Evolutionary conservation across 345 rosid genomes (phyloP), one percentile per base, ranked within the genome.

Genomic region (Theobroma cacao): DNA sequence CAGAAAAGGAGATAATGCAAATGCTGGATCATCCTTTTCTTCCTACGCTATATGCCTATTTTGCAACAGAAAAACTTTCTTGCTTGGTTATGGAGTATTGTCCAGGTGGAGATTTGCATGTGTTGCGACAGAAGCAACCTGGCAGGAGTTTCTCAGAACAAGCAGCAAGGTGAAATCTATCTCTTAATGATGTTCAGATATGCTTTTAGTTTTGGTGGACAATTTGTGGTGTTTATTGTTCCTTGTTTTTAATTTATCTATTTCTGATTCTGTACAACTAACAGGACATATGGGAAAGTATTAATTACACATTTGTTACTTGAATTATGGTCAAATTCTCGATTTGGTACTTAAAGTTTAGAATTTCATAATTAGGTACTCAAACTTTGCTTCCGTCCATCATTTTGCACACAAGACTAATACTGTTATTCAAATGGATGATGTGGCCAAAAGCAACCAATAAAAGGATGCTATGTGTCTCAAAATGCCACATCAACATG

Each of bases 1-100:
- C 94, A 34, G 97, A 92, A 80, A 89, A 87, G 79, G 94, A 88
- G 86, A 92, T 92, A 34, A 48, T 92, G 86, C 92, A 89, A 79
- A 92, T 90, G 90, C 85, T 92, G 73, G 97, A 92, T 85, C 97
- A 92, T 81, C 97, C 97, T 47, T 92, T 92, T 83, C 92, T 92
- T 66, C 94, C 97, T 9, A 92, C 97, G 3, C 80, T 92, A 17
- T 92, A 89, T 85, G 87, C 90, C 20, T 88, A 88, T 82, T 88
- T 92, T 70, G 68, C 85, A 0, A 89, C 93, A 2, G 97, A 92
- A 18, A 89, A 88, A 74, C 85, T 84, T 74, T 90, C 94, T 1
- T 89, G 94, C 85, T 85, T 90, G 86, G 92, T 90, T 65, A 90
- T 90, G 93, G 97, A 92, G 85, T 88, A 87, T 82, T 92, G 97